Evolutionary conservation across 1,284 basidiomycete genomes (phyloP).

Genomic region (Stygiomarasmius scandens): DNA sequence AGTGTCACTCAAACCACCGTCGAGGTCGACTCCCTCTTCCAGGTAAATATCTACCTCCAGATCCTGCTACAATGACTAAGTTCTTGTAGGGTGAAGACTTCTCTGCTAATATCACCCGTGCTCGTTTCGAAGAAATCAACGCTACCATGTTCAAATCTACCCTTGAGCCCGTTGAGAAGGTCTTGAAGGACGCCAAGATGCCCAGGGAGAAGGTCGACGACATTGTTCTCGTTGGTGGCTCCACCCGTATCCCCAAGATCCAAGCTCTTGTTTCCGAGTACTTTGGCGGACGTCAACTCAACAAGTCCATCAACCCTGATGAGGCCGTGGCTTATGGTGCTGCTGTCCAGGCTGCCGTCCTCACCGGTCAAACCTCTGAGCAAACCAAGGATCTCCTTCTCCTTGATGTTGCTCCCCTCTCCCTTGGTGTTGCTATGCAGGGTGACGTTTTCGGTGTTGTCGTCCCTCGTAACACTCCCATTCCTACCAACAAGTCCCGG

Average conservation of each 20-base stretch:
- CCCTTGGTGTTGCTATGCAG: slow-evolving; percentile 98
- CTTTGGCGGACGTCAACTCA: slow-evolving; percentile 96
- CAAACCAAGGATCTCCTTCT: slow-evolving; percentile 94
- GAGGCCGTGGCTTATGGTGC: slow-evolving; percentile 96
- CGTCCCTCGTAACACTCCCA: slow-evolving; percentile 95
- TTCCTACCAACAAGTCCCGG: slow-evolving; percentile 95
- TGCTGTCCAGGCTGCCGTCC: slow-evolving; percentile 95
- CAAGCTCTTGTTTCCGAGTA: slow-evolving; percentile 97
- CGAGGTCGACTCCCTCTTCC: slow-evolving; percentile 98
- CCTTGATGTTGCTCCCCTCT: slow-evolving; percentile 94
- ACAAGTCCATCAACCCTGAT: slow-evolving; percentile 98
- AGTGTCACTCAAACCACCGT: slow-evolving; percentile 98
- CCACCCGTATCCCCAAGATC: slow-evolving; percentile 99
- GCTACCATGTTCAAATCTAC: slow-evolving; percentile 94
- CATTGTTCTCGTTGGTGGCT: slow-evolving; percentile 99
- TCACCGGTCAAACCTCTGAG: slow-evolving; percentile 95
- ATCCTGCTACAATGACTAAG: not conserved
- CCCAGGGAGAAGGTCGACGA: slow-evolving; percentile 97
- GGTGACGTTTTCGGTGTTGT: slow-evolving; percentile 97
- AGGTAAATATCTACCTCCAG: slow-evolving; percentile 52
- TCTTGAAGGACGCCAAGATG: slow-evolving; percentile 99
- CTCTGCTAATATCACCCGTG: slow-evolving; percentile 95
- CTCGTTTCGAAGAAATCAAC: slow-evolving; percentile 99
- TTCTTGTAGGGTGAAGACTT: slow-evolving; percentile 81
- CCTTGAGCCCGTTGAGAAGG: slow-evolving; percentile 97